These are phyloP conservation scores for Salix arbutifolia DNA, from an alignment of 345 rosid genomes.

Conservation along the genomic window DNA sequence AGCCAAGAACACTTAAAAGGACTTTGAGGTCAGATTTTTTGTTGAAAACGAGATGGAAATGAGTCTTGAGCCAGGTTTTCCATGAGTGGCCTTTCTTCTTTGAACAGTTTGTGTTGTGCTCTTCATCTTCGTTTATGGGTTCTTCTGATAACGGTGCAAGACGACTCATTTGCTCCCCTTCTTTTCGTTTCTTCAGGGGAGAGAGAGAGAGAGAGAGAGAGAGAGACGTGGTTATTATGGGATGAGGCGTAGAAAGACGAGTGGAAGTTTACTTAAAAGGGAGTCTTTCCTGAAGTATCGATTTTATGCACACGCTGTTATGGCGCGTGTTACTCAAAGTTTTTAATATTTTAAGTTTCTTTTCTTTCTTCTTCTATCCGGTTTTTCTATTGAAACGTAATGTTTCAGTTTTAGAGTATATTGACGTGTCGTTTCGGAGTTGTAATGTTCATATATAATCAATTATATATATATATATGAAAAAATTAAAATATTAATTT, in stretches of 20 bases:
- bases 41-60: slow-evolving; percentile 43
- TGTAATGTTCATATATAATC: no score
- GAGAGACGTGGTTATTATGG: not conserved
- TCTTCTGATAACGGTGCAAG: slow-evolving; percentile 84
- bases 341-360: not conserved
- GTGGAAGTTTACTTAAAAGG: slow-evolving; percentile 18
- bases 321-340: slow-evolving; percentile 27
- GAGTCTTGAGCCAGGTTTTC: slow-evolving; percentile 70
- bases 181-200: not conserved
- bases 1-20: slow-evolving; percentile 76
- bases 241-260: not conserved
- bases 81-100: slow-evolving; percentile 48
- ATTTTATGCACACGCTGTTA: slow-evolving; percentile 29
- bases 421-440: no score
- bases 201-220: not conserved
- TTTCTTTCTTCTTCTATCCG: no score
- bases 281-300: not conserved
- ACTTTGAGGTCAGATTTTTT: slow-evolving; percentile 56
- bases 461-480: no score
- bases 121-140: slow-evolving; percentile 49
- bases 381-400: no score
- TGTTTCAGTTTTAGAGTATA: no score
- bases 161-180: slow-evolving; percentile 41
- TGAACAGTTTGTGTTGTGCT: slow-evolving; percentile 22
- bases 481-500: no score